Evolutionary conservation across 1,139 yeast species (phyloP), one percentile per base, ranked within the genome.

Genomic region (Kodamaea alishanica): DNA sequence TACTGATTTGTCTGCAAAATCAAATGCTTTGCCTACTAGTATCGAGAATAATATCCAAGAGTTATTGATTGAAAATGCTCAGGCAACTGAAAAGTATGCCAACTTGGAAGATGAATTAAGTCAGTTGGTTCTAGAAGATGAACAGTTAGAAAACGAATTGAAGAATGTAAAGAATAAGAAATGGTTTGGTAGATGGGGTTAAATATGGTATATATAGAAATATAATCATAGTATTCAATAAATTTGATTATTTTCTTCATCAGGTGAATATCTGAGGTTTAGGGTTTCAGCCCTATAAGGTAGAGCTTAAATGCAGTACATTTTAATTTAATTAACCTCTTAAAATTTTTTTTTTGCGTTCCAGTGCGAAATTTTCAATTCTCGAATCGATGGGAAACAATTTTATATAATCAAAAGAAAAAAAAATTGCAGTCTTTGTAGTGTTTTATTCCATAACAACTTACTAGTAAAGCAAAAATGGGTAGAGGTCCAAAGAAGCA

Each of bases 401-500:
- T 15, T 15, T 22, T 22, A 10, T 28, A 28, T 8, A 8, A 28
- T 27, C 30, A 9, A 8, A 27, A 15, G 7, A 27, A 11, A 27
- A 11, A 27, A 11, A 11, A 27, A 27, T 15, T 27, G 12, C 30
- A 27, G 11, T 27, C n/a, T 11, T 27, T 27, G 12, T 11, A 27
- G 30, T 27, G 20, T 15, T 15, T 15, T 15, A 15, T 15, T 15
- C 20, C 20, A 15, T 15, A 10, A 10, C 23, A 7, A 32, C 8
- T 34, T 28, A 43, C 41, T 33, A 39, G 33, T 32, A 37, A 29
- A 39, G 35, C 34, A 48, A 54, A 50, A 45, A 55, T 55, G 59
- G 59, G 50, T 48, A 55, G 59, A 55, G 59, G 59, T 43, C 59
- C 59, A 44, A 42, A 88, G 92, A 89, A 89, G 84, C 97, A 89